Base-by-base conservation (phyloP, 176 grass and related monocot species). In the Calamus simplicifolius region DNA sequence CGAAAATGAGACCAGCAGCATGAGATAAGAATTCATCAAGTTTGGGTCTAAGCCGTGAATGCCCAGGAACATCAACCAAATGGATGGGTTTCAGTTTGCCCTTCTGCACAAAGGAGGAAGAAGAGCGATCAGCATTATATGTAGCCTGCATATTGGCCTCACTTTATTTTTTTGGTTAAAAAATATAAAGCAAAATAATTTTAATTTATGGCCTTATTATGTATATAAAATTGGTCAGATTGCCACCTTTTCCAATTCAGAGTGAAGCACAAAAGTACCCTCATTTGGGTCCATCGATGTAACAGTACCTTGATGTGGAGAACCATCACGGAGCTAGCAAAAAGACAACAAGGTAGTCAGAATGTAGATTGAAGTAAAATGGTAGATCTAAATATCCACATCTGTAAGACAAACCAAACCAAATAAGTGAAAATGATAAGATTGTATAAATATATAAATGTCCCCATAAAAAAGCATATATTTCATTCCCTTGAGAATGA, bases 51-150 rank as follows among this genome's bases (percentile, higher is more conserved):
- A 97, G 86, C 64, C 84, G 90, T 62, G 92, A 77, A 80, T 97
- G 92, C n/a, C 92, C 92, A 78, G 87, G 92, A 73, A 91, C 87
- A 79, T 97, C 92, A 75, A 97, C 73, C 77, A 97, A 52, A 81
- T 83, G 81, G 30, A 97, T 78, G 50, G 83, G 83, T n/a, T 87
- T 89, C 14, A 65, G 19, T 84, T 85, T 96, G 29, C 83, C 75
- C 53, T 77, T 97, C 81, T 97, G 68, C 31, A 10, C 31, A 38
- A 6, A 38, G 5, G 7, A 38, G 5, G 10, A 10, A 6, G 31
- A 8, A 38, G 6, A 10, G 31, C 2, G 2, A 38, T 38, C 31
- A 38, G 31, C 31, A 38, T 38, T 10, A 38, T 38, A 38, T 38
- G 10, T 38, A 38, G 10, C 31, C 7, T 10, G 31, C 10, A 38